Base-by-base conservation (phyloP, 176 grass and related monocot genomes). In the Puya raimondii region DNA sequence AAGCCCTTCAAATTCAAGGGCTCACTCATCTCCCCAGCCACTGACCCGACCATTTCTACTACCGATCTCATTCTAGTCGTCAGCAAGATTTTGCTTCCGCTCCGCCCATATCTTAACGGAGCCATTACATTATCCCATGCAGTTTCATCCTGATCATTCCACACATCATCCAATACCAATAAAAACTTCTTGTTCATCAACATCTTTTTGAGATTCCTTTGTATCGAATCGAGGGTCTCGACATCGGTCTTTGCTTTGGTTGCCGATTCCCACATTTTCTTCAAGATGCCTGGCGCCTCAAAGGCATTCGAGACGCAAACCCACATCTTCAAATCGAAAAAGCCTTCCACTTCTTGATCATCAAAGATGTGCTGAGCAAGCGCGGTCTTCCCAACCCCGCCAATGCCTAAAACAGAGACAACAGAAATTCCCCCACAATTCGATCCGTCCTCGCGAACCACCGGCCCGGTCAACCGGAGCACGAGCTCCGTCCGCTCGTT, bases 131-230 rank as follows among this genome's bases (percentile, higher is more conserved):
- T 50, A 17, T 47, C 2, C 65, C 72, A 82, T 51, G 9, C 48
- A 7, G 26, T 25, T 15, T 18, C 23, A 58, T 76, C 72, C 3
- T 9, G 0, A 8, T 82, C 49, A 54, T 82, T 70, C 73, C 80
- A 82, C n/a, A 82, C 80, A 76, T 76, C 73, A 66, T 82, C 80
- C 12, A 82, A 49, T 0, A 82, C 80, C 50, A 82, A 47, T 17
- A 82, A 66, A 82, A 71, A 76, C 49, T 68, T 82, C 53, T 71
- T 1, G 6, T 3, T 15, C 13, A n/a, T 58, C 69, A 82, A 48
- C 1, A 8, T 64, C 10, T 69, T 0, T 11, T 21, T 59, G 1
- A 82, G 56, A 51, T 5, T 76, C 14, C 26, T 70, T 29, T 82
- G 73, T 76, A 67, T n/a, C 16, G 16, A 23, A 49, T 67, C 23